phyloP scores from a whole-genome alignment of 495 filamentous ascomycete genomes.

The Arthonia radiata region DNA sequence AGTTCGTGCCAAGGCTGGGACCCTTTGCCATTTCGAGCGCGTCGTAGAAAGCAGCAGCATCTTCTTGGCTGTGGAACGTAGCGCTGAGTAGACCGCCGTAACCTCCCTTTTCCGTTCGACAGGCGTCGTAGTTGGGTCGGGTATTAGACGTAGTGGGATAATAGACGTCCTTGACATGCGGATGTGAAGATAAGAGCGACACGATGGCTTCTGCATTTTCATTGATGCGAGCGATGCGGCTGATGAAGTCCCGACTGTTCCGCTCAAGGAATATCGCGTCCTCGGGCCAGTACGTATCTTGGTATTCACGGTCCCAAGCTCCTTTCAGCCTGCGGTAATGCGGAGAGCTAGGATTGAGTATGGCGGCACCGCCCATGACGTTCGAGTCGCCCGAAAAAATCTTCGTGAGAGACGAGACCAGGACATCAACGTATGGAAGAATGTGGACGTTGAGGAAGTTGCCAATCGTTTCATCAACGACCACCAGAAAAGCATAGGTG shows the following conservation, averaged over 20 bases:
- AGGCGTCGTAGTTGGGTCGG: slow-evolving; percentile 47
- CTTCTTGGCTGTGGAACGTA: slow-evolving; percentile 41
- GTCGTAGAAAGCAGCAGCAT: slow-evolving; percentile 68
- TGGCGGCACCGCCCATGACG: slow-evolving; percentile 81
- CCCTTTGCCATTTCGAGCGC: slow-evolving; percentile 71
- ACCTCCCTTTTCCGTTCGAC: slow-evolving; percentile 48
- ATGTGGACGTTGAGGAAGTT: slow-evolving; percentile 93
- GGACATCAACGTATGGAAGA: slow-evolving; percentile 65
- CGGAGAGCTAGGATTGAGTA: slow-evolving; percentile 56
- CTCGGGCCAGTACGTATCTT: slow-evolving; percentile 82
- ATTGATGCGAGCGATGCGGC: slow-evolving; percentile 66
- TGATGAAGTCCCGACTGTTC: slow-evolving; percentile 80
- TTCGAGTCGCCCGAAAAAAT: slow-evolving; percentile 94
- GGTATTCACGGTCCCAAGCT: slow-evolving; percentile 35
- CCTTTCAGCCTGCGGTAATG: slow-evolving; percentile 47
- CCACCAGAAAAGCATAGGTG: slow-evolving; percentile 65
- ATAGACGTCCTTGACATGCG: slow-evolving; percentile 49
- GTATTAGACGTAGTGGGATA: slow-evolving; percentile 65
- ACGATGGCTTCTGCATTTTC: slow-evolving; percentile 65
- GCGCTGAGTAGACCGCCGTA: slow-evolving; percentile 80
- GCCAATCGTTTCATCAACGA: slow-evolving; percentile 88
- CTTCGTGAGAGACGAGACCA: slow-evolving; percentile 86
- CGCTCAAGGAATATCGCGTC: slow-evolving; percentile 86
- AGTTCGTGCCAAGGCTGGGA: slow-evolving; percentile 88
- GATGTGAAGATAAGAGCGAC: slow-evolving; percentile 12